These are phyloP conservation scores for Neohortaea acidophila DNA, from an alignment of 495 filamentous ascomycete genomes.

Conservation along the genomic window DNA sequence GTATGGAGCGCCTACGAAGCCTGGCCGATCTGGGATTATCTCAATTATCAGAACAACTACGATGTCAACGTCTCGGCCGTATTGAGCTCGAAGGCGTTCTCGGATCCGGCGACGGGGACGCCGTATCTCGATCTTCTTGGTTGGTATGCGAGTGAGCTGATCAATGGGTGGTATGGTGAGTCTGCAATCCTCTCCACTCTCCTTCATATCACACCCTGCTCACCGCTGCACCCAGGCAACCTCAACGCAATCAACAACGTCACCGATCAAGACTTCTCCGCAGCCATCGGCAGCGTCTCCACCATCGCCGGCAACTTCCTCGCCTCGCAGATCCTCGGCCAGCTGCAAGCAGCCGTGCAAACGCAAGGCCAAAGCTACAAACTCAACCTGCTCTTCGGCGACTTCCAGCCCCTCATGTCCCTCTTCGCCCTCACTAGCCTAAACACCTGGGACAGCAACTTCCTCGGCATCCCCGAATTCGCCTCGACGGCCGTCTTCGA, in stretches of 20 bases:
- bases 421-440: conserved; percentile 54
- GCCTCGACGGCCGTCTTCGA: conserved; percentile 63
- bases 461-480: conserved; percentile 52
- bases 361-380: conserved; percentile 22
- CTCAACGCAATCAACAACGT: conserved; percentile 4
- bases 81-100: conserved; percentile 3
- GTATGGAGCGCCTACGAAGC: conserved; percentile 39
- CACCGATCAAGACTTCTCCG: conserved; percentile 6
- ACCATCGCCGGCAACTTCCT: conserved; percentile 53
- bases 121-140: conserved; percentile 39
- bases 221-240: no score
- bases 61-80: conserved; percentile 37
- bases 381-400: conserved; percentile 53
- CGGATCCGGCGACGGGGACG: conserved; percentile 12
- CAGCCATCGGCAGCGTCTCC: conserved; percentile 10
- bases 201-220: no score
- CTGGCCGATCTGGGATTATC: conserved; percentile 51
- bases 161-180: conserved; percentile 28
- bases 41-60: conserved; percentile 56
- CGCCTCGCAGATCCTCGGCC: conserved; percentile 43
- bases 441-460: conserved; percentile 39
- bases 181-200: no score
- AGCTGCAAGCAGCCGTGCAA: conserved; percentile 37
- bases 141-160: conserved; percentile 47
- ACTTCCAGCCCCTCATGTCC: conserved; percentile 52